A percentile compares a stretch with the other conserved stretches of the same genome.
Evolutionary conservation across 768 basidiomycete genomes (phyloP).

Genomic region (Phaeotremella fagi): DNA sequence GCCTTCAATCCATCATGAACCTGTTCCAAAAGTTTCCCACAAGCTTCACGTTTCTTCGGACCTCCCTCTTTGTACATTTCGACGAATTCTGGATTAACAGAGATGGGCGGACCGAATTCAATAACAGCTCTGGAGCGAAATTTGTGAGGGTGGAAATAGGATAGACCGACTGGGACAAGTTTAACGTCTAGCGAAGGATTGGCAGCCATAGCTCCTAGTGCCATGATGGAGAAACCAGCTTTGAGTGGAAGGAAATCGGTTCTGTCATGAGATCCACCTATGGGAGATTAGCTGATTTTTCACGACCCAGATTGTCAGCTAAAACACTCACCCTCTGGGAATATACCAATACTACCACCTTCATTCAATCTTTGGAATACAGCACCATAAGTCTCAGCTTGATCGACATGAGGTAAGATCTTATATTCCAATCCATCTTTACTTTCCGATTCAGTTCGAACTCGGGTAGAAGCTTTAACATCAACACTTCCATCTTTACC

Average conservation of each 20-base stretch:
- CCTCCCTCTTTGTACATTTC: conserved; percentile 91
- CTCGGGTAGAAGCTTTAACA: conserved; percentile 40
- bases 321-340: conserved; percentile 78
- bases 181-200: conserved; percentile 80
- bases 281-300: conserved; percentile 12
- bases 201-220: conserved; percentile 92
- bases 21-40: conserved; percentile 78
- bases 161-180: conserved; percentile 66
- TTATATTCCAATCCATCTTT: conserved; percentile 71
- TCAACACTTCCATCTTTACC: conserved; percentile 45
- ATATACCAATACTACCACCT: conserved; percentile 91
- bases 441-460: conserved; percentile 30
- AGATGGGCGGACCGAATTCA: conserved; percentile 86
- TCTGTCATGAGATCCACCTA: conserved; percentile 96
- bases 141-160: conserved; percentile 70
- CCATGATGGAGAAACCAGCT: conserved; percentile 97
- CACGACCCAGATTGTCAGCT: no score
- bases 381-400: conserved; percentile 86
- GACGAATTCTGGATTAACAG: conserved; percentile 83
- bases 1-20: conserved; percentile 92
- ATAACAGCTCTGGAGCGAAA: conserved; percentile 96
- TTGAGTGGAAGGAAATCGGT: conserved; percentile 94
- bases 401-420: conserved; percentile 80
- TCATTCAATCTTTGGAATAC: conserved; percentile 82
- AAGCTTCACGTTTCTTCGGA: conserved; percentile 78